Percentiles rank a stretch among this genome's conserved stretches.
Conservation (phyloP, 192 early-diverging fungal species). For the Backusella mclennaniae region DNA sequence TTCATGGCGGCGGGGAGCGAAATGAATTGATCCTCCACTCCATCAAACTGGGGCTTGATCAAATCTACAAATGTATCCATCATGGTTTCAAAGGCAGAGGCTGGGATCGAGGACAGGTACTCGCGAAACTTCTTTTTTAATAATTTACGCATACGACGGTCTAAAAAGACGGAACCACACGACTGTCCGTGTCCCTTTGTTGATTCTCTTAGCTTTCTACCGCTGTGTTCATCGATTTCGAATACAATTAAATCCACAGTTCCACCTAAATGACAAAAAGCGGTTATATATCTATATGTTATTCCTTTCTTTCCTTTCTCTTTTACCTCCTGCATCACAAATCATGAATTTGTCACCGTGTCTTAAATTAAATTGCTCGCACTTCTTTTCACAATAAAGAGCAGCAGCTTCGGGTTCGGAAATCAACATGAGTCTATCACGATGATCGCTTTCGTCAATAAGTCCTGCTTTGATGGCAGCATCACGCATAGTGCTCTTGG, state of each 20-base stretch:
- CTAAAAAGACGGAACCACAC: constrained; percentile 48
- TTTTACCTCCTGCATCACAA: constrained; percentile 50
- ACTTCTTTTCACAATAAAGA: constrained; percentile 54
- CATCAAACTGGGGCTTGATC: constrained; percentile 54
- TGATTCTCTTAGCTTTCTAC: constrained; percentile 39
- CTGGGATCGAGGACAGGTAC: constrained; percentile 43
- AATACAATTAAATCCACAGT: constrained; percentile 58
- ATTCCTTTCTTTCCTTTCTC: constrained; percentile 7
- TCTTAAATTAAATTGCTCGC: constrained; percentile 48
- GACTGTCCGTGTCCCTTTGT: constrained; percentile 50
- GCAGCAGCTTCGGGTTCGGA: constrained; percentile 56
- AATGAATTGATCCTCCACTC: constrained; percentile 44
- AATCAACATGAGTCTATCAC: constrained; percentile 47
- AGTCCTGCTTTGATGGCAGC: constrained; percentile 55
- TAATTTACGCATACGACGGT: constrained; percentile 46
- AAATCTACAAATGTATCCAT: constrained; percentile 56
- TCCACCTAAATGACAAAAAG: constrained; percentile 25
- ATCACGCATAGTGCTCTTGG: constrained; percentile 53
- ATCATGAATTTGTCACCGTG: constrained; percentile 56
- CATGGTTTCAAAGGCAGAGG: constrained; percentile 47
- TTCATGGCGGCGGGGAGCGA: constrained; percentile 50
- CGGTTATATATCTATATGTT: constrained; percentile 29
- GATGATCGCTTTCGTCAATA: constrained; percentile 42
- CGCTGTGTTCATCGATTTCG: constrained; percentile 46
- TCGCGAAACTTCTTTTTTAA: constrained; percentile 47